Evolutionary conservation across 371 early-diverging fungal genomes (phyloP).

Genomic region (Rhizomucor pusillus): DNA sequence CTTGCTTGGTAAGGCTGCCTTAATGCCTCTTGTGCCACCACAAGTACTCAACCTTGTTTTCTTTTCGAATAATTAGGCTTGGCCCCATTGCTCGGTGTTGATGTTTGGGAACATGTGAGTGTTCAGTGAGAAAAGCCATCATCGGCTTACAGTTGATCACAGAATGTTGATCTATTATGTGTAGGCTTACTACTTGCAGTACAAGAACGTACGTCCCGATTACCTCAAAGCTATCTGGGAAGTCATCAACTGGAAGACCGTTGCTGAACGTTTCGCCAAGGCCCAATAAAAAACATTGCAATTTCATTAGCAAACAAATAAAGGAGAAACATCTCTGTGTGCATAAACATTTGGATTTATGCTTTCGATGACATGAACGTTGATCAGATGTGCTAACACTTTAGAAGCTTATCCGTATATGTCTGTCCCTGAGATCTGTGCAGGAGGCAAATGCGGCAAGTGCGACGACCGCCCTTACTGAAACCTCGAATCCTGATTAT

Average conservation of each 20-base stretch:
- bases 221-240: slow-evolving; percentile 96
- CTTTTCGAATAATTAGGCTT: slow-evolving; percentile 33
- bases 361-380: too few species aligned
- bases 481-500: too few species aligned
- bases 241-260: slow-evolving; percentile 97
- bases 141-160: neutral
- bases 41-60: neutral
- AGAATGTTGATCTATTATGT: slow-evolving; percentile 1
- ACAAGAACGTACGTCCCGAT: slow-evolving; percentile 95
- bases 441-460: too few species aligned
- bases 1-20: slow-evolving; percentile 47
- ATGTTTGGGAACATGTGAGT: slow-evolving; percentile 97
- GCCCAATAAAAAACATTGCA: slow-evolving; percentile 29
- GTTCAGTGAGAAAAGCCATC: neutral
- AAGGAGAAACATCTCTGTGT: too few species aligned
- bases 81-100: slow-evolving; percentile 90
- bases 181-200: slow-evolving; percentile 95
- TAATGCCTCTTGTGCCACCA: too few species aligned
- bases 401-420: too few species aligned
- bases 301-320: too few species aligned
- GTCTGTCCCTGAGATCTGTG: too few species aligned
- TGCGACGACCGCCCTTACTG: too few species aligned
- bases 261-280: slow-evolving; percentile 77
- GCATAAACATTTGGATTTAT: too few species aligned
- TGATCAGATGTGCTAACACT: too few species aligned